These are phyloP conservation scores for Streptanthus diversifolius DNA, from an alignment of 345 rosid species.

Conservation along the genomic window DNA sequence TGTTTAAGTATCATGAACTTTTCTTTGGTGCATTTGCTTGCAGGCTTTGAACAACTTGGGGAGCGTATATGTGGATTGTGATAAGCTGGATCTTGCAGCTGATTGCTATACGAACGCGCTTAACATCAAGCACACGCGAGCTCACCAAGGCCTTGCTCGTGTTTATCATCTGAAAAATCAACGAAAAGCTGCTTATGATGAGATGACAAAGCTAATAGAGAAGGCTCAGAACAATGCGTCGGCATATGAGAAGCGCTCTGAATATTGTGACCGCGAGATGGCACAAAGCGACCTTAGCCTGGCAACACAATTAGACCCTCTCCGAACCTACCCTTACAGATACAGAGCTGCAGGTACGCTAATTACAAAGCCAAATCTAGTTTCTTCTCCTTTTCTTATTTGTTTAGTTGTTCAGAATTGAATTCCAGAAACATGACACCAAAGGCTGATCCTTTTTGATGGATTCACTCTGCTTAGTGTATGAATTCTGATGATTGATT, in stretches of 20 bases:
- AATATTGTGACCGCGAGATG: slow-evolving; percentile 91
- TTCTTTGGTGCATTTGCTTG: slow-evolving; percentile 16
- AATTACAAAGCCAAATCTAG: neutral
- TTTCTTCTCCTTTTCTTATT: neutral
- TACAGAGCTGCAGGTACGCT: slow-evolving; percentile 88
- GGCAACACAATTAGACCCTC: slow-evolving; percentile 82
- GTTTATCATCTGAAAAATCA: slow-evolving; percentile 83
- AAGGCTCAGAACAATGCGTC: slow-evolving; percentile 88
- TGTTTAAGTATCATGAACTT: neutral
- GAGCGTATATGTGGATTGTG: slow-evolving; percentile 78
- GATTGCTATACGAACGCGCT: slow-evolving; percentile 88
- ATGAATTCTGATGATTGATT: neutral
- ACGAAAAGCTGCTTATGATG: slow-evolving; percentile 82
- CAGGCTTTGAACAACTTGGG: slow-evolving; percentile 96
- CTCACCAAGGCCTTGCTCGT: slow-evolving; percentile 94
- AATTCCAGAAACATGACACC: neutral
- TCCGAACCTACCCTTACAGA: slow-evolving; percentile 96
- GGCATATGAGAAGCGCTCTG: slow-evolving; percentile 93
- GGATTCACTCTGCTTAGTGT: neutral
- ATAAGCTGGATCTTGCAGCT: slow-evolving; percentile 83
- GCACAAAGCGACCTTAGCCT: slow-evolving; percentile 78
- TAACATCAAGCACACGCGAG: slow-evolving; percentile 91
- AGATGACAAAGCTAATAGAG: slow-evolving; percentile 94
- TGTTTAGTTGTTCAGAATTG: neutral
- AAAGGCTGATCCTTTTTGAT: neutral